Base-by-base conservation (phyloP, 208 protist genomes). In the Trypanosomatidae sp. region DNA sequence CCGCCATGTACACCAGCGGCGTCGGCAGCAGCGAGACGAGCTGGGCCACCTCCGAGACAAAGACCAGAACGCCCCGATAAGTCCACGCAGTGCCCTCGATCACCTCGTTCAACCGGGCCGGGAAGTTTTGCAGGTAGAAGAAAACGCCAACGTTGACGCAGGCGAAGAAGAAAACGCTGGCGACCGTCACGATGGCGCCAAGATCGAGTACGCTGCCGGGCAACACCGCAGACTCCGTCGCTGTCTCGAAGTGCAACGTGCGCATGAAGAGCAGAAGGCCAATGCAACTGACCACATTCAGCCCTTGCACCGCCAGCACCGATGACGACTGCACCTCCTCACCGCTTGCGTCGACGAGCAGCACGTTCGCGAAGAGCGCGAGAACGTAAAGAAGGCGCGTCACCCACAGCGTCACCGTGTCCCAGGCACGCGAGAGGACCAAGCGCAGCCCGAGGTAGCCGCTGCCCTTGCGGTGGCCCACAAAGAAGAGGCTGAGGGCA, bases 191-290 rank as follows among this genome's bases (percentile, higher is more conserved):
- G 22, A 84, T 49, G 41, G 79, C 77, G 55, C 79, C 82, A 13
- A 87, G 87, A 22, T 83, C 74, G 28, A 86, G 69, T 10, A 86
- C 66, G 64, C 78, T 77, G 55, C 50, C 76, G n/a, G 79, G 62
- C 10, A 80, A 8, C n/a, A 30, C 25, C 36, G 79, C 19, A 5
- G 64, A 33, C 4, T 55, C 39, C 5, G 33, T 19, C 25, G 47
- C 17, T 13, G 59, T 46, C 52, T 70, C 64, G 55, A 81, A 84
- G 53, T 67, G 74, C 10, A 85, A 76, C 22, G 83, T 90, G 66
- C 88, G 84, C 39, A 91, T 72, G 44, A 95, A 80, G 30, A 92
- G 71, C 39, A 95, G 69, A 62, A 88, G 59, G 19, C 73, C 66
- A 36, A 76, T 59, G 43, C 68, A 80, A 36, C 66, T 75, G 12